Conservation (phyloP, 768 basidiomycete species). For the Fomitopsis pulvina region DNA sequence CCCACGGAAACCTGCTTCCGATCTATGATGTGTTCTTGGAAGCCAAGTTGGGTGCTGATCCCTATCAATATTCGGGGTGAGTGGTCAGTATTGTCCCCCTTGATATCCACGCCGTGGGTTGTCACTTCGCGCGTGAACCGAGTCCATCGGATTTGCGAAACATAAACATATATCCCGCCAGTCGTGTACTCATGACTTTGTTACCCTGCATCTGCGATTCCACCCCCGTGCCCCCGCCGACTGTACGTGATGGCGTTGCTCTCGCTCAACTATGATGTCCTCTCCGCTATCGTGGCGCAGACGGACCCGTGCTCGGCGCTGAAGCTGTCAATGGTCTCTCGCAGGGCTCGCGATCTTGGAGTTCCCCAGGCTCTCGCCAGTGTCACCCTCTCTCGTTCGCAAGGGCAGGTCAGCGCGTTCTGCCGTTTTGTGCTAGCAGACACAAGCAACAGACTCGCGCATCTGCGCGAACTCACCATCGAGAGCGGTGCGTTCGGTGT, state of each 20-base stretch:
- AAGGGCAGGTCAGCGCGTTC: conserved; percentile 4
- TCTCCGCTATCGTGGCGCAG: conserved; percentile 8
- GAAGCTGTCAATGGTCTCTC: conserved; percentile 13
- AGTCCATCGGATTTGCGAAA: not conserved
- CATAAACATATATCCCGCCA: not conserved
- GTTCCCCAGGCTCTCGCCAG: conserved; percentile 14
- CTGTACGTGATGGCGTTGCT: conserved; percentile 9
- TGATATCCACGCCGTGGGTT: not conserved
- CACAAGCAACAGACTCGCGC: conserved; percentile 4
- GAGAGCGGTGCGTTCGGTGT: conserved; percentile 5
- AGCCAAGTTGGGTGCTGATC: too few relatives aligned
- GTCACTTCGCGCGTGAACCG: not conserved
- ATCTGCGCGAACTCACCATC: conserved; percentile 14
- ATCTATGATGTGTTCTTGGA: too few relatives aligned
- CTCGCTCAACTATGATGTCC: conserved; percentile 15
- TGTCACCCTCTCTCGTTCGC: conserved; percentile 13
- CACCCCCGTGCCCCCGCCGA: not conserved
- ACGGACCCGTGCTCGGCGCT: conserved; percentile 7
- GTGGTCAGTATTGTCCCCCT: not conserved
- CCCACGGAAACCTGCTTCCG: too few relatives aligned
- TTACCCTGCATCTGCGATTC: not conserved
- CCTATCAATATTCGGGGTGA: not conserved
- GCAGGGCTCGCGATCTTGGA: conserved; percentile 11
- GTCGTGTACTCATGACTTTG: not conserved
- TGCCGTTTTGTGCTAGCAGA: conserved; percentile 13